A percentile compares a stretch with the other conserved stretches of the same genome.
These are phyloP conservation scores for Pleodorina starrii DNA, from an alignment of 139 green algal species.

Conservation along the genomic window DNA sequence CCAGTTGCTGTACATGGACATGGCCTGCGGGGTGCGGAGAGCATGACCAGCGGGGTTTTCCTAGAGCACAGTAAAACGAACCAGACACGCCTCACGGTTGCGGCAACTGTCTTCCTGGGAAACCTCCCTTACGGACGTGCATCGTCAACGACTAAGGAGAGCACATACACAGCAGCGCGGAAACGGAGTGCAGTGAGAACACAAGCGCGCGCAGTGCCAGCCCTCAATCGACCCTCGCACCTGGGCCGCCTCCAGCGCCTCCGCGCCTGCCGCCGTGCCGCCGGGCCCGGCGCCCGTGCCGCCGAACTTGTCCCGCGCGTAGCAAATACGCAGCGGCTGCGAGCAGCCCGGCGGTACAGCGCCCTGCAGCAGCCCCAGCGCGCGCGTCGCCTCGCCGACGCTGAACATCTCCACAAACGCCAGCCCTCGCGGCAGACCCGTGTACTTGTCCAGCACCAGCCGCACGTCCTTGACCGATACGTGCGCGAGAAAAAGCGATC, in stretches of 20 bases:
- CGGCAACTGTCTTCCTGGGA: too few species aligned
- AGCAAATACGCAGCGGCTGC: slow-evolving; percentile 55
- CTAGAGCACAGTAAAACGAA: too few species aligned
- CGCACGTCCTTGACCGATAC: slow-evolving; percentile 76
- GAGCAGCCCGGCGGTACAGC: slow-evolving; percentile 41
- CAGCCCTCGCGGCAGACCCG: slow-evolving; percentile 50
- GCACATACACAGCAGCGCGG: too few species aligned
- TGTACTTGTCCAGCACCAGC: slow-evolving; percentile 82
- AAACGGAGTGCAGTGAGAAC: too few species aligned
- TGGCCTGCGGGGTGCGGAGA: slow-evolving; percentile 44
- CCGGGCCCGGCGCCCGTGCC: neutral
- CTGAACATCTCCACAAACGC: slow-evolving; percentile 47
- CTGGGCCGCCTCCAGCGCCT: slow-evolving; percentile 49
- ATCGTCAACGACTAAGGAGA: too few species aligned
- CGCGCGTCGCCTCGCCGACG: slow-evolving; percentile 2
- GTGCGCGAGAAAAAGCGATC: slow-evolving; percentile 59
- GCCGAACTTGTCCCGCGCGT: slow-evolving; percentile 53
- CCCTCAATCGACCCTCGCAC: too few species aligned
- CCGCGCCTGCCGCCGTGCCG: slow-evolving; percentile 10
- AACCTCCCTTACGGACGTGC: too few species aligned
- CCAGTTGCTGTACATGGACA: slow-evolving; percentile 55
- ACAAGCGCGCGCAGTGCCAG: too few species aligned
- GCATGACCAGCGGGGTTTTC: too few species aligned
- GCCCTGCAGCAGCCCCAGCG: slow-evolving; percentile 29
- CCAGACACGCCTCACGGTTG: too few species aligned